Percentiles rank a stretch among this genome's conserved stretches.
phyloP scores from a whole-genome alignment of 2,329 filamentous ascomycete species.

The Trichoderma cornu-damae region DNA sequence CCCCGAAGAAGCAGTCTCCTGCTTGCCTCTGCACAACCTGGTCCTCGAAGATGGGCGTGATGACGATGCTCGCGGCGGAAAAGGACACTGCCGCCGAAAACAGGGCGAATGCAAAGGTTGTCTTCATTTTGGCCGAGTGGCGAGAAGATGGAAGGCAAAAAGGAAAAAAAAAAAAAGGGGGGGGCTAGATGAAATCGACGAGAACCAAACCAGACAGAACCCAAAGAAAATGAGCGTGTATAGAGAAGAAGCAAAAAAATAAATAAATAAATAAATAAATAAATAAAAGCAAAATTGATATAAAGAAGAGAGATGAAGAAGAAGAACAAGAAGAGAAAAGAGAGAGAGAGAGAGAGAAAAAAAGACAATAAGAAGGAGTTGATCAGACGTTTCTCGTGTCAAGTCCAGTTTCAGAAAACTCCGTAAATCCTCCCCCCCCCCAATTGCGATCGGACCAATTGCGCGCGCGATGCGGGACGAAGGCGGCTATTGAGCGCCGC shows the following conservation, averaged over 20 bases:
- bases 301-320: conserved; percentile 9
- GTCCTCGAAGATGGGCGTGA: conserved; percentile 47
- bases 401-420: conserved; percentile 12
- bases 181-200: too few relatives aligned
- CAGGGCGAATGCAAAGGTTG: conserved; percentile 31
- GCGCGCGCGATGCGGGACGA: neutral
- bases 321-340: neutral
- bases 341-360: neutral
- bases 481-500: neutral
- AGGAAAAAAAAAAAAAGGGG: too few relatives aligned
- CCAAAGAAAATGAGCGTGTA: neutral
- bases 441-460: neutral
- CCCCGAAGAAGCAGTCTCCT: conserved; percentile 53
- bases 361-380: neutral
- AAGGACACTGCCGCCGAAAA: conserved; percentile 43
- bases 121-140: conserved; percentile 27
- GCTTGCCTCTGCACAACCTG: conserved; percentile 46
- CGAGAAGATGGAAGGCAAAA: neutral
- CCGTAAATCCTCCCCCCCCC: too few relatives aligned
- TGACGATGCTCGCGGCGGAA: conserved; percentile 50
- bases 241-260: neutral
- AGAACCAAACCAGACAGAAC: neutral
- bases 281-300: conserved; percentile 4
- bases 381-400: neutral
- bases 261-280: conserved; percentile 15